Evolutionary conservation across 805 yeast species (phyloP), one percentile per base, ranked within the genome.

Genomic region (Cyberlindnera mycetangii): DNA sequence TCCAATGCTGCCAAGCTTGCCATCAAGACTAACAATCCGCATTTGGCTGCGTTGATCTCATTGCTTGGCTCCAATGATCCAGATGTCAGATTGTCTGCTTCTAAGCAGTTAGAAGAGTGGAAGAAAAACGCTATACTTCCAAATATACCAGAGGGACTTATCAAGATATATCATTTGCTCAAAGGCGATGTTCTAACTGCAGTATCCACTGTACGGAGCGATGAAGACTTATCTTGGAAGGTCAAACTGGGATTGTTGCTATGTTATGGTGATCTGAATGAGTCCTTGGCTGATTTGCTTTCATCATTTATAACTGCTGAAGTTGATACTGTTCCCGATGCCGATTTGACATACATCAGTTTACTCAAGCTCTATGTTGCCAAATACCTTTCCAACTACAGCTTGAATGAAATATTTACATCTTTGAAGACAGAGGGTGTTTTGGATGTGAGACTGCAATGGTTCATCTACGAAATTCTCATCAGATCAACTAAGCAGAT

Each of bases 51-150:
- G 0, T 56, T 88, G 21, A 62, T 92, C 11, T 74, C 96, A 0
- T 66, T 85, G 34, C 60, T 85, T 7, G 95, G 87, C 27, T 81
- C 93, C 0, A 83, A 84, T 53, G 85, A 83, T 52, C 72, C 72
- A 1, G 70, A 72, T 1, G 82, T 85, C 3, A 70, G 71, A 39
- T 56, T 55, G 0, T 68, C 79, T 41, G 90, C 97, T 0, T 51
- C 58, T 7, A 61, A 62, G 27, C 97, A 89, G 63, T 62, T 92
- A 19, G 64, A 68, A 2, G 77, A 75, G 31, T 90, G 97, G 97
- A 61, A 61, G 24, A 67, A 69, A 4, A 65, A 66, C 6, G 68
- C 70, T 5, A 65, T 67, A 4, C 43, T 68, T 24, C 60, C 58
- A 22, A 64, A 61, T 37, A 79, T 83, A 44, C 89, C 95, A 1